phyloP scores from a whole-genome alignment of 768 basidiomycete genomes.

The Pulveroboletus sp. region DNA sequence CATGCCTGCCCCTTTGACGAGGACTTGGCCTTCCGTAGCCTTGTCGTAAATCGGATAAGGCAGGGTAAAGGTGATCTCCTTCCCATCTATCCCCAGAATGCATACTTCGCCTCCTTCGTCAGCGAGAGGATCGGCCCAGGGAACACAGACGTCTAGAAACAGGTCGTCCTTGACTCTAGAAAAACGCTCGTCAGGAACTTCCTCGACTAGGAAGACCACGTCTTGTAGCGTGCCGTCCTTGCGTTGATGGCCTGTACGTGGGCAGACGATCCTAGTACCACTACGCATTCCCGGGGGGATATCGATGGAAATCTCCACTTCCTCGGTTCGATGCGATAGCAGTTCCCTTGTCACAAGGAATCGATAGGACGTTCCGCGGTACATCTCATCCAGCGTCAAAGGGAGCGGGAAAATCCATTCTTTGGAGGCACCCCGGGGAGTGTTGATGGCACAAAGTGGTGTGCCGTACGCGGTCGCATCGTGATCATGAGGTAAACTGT shows the following conservation, averaged over 20 bases:
- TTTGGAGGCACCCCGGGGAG: constrained; percentile 38
- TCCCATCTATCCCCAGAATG: constrained; percentile 57
- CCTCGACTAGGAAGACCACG: constrained; percentile 62
- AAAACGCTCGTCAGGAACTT: constrained; percentile 55
- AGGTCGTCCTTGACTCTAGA: constrained; percentile 55
- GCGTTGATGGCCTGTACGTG: constrained; percentile 64
- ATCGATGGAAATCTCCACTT: constrained; percentile 55
- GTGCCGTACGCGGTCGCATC: constrained; percentile 30
- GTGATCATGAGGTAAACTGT: constrained; percentile 8
- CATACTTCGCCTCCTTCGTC: constrained; percentile 46
- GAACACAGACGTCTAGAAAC: constrained; percentile 49
- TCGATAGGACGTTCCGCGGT: constrained; percentile 48
- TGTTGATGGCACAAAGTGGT: constrained; percentile 40
- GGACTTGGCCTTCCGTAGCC: constrained; percentile 45
- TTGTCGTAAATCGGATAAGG: constrained; percentile 50
- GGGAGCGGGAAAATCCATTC: constrained; percentile 69
- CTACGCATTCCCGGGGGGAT: constrained; percentile 59
- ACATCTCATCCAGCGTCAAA: constrained; percentile 60
- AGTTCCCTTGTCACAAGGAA: constrained; percentile 59
- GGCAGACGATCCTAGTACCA: constrained; percentile 58
- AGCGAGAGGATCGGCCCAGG: constrained; percentile 49
- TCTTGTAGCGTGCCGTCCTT: constrained; percentile 56
- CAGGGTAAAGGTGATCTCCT: constrained; percentile 46
- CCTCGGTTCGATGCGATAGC: constrained; percentile 45
- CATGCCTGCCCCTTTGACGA: constrained; percentile 65